Base-by-base conservation (phyloP, 2,329 filamentous ascomycete species). In the Cryoendolithus antarcticus region DNA sequence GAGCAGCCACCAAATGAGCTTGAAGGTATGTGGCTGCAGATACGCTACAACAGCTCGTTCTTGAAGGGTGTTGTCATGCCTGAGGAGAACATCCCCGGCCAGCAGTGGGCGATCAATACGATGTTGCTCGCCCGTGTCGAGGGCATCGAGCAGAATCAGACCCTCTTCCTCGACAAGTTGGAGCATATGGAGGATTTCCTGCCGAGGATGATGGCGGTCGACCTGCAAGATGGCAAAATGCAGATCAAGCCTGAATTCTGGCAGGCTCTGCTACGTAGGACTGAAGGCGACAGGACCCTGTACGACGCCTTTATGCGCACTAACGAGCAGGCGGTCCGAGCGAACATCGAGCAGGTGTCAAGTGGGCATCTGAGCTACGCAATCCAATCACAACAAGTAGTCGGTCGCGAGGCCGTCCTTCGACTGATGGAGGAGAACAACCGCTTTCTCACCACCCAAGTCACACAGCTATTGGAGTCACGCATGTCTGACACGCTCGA, bases 171-270 rank as follows among this genome's bases (percentile, higher is more conserved):
- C 8, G 35, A 45, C 30, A 40, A 19, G 9, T 15, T 47, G 4
- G 15, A 12, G 6, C 13, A 12, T 4, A 52, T 81, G 2, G 53
- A 70, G 34, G 49, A 60, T 0, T 58, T 71, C 3, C 57, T 84
- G 3, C 80, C 80, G 0, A 64, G 69, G 9, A 49, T 70, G 7
- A 62, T 84, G 4, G 69, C 72, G 43, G 68, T 81, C 46, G 35
- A 42, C 9, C 64, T 69, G 41, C 57, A 62, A 28, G 57, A 71
- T 24, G 78, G 77, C 9, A 65, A 69, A 7, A 58, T 64, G 0
- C 59, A 71, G 13, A 70, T 84, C 10, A 62, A 71, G 0, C 65
- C 73, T 15, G 69, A 75, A 2, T 82, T 86, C 43, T 86, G 75
- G 72, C 65, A 74, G 40, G 80, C 78, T 0, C 55, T 86, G 6